A percentile compares a stretch with the other conserved stretches of the same genome.
These are phyloP conservation scores for Ceratocystis alfenasii DNA, from an alignment of 2,329 filamentous ascomycete genomes.

Conservation along the genomic window DNA sequence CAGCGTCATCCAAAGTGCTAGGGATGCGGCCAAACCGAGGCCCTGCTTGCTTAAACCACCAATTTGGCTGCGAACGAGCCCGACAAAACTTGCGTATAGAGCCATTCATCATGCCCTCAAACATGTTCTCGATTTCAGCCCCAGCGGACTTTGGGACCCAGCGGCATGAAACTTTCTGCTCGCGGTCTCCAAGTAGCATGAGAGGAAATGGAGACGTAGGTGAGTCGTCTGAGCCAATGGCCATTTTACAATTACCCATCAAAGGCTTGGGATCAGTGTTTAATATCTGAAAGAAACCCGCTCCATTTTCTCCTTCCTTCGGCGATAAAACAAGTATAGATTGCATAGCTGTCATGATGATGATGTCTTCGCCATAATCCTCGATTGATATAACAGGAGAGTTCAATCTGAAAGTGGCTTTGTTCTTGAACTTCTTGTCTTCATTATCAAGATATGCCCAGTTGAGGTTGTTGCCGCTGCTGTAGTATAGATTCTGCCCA, in stretches of 20 bases:
- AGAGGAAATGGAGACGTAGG: slow-evolving; percentile 30
- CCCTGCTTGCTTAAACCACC: slow-evolving; percentile 32
- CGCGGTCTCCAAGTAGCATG: slow-evolving; percentile 38
- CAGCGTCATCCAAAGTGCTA: slow-evolving; percentile 35
- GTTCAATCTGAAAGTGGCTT: slow-evolving; percentile 38
- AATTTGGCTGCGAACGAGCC: slow-evolving; percentile 42
- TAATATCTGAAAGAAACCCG: not conserved
- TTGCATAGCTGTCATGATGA: slow-evolving; percentile 42
- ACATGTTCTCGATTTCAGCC: slow-evolving; percentile 37
- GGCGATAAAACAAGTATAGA: slow-evolving; percentile 39
- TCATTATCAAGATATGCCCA: slow-evolving; percentile 43
- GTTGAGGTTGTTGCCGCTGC: slow-evolving; percentile 41
- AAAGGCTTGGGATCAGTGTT: slow-evolving; percentile 13
- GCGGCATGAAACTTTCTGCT: slow-evolving; percentile 37
- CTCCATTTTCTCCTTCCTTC: not conserved
- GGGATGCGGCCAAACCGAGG: slow-evolving; percentile 35
- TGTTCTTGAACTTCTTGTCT: slow-evolving; percentile 40
- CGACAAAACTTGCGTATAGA: slow-evolving; percentile 46
- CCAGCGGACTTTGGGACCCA: slow-evolving; percentile 38
- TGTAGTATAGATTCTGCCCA: slow-evolving; percentile 45
- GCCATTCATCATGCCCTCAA: slow-evolving; percentile 44
- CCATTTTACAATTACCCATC: slow-evolving; percentile 33
- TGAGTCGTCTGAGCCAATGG: slow-evolving; percentile 31
- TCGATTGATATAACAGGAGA: slow-evolving; percentile 42
- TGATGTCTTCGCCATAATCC: slow-evolving; percentile 37